phyloP scores from a whole-genome alignment of 257 asterid species.

The Voacanga thouarsii region DNA sequence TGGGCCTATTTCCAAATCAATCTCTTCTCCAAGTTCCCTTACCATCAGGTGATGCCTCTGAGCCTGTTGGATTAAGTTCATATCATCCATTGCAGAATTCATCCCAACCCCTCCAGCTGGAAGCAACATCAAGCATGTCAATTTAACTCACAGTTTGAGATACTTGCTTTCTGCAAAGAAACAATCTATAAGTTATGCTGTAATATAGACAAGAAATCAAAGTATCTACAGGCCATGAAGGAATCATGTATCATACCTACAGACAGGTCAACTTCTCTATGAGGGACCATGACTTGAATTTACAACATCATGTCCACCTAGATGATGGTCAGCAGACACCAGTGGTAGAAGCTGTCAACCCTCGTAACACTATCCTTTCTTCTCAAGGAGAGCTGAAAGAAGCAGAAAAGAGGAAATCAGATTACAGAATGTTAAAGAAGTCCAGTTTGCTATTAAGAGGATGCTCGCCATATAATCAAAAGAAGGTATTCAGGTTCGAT shows the following conservation, averaged over 20 bases:
- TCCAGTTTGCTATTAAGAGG: background rate
- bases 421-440: background rate
- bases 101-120: conserved; percentile 72
- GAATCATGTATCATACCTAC: background rate
- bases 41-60: conserved; percentile 90
- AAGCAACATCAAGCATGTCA: conserved; percentile 95
- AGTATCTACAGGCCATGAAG: background rate
- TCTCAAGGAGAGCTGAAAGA: conserved; percentile 2
- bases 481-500: background rate
- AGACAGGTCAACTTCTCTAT: background rate
- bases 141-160: conserved; percentile 5
- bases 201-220: background rate
- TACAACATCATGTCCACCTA: background rate
- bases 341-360: background rate
- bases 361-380: background rate
- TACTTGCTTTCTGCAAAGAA: background rate
- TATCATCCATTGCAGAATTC: conserved; percentile 92
- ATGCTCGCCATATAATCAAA: background rate
- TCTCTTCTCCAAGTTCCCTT: conserved; percentile 88
- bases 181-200: background rate
- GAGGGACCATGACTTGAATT: background rate
- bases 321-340: background rate
- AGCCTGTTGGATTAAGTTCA: conserved; percentile 89
- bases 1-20: conserved; percentile 91
- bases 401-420: background rate